Conservation (phyloP, 164 flowering plant genomes). For the Stephania japonica region DNA sequence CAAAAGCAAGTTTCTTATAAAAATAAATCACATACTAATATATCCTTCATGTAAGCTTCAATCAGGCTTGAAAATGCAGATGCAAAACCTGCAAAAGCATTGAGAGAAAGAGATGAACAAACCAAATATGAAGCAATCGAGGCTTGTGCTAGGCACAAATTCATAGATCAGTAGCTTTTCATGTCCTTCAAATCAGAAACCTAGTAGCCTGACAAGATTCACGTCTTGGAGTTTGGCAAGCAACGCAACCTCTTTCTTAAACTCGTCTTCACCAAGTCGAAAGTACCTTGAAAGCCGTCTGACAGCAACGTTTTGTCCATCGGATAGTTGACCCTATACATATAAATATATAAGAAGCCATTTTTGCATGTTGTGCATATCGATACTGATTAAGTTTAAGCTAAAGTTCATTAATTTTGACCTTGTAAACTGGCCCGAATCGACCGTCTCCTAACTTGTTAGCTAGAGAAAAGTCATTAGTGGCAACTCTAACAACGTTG, state of each 20-base stretch:
- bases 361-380: too few relatives aligned
- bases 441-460: slow-evolving; percentile 39
- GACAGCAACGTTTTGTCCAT: slow-evolving; percentile 26
- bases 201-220: slow-evolving; percentile 24
- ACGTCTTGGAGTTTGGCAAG: slow-evolving; percentile 26
- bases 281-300: slow-evolving; percentile 22
- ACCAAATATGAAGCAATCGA: slow-evolving; percentile 22
- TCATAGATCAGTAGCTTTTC: slow-evolving; percentile 26
- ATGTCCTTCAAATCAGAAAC: slow-evolving; percentile 19
- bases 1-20: too few relatives aligned
- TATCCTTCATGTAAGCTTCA: not conserved
- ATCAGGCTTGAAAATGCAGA: not conserved
- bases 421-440: slow-evolving; percentile 31
- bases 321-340: slow-evolving; percentile 16
- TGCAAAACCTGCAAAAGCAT: not conserved
- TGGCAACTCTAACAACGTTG: slow-evolving; percentile 20
- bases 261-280: slow-evolving; percentile 18
- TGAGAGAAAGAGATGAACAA: not conserved
- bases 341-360: not conserved
- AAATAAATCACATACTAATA: too few relatives aligned
- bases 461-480: slow-evolving; percentile 23
- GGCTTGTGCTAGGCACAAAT: slow-evolving; percentile 19
- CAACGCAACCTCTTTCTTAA: slow-evolving; percentile 22
- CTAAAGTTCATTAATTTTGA: not conserved
- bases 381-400: not conserved